phyloP scores from a whole-genome alignment of 1,284 basidiomycete species.

The Takashimella tepidaria region DNA sequence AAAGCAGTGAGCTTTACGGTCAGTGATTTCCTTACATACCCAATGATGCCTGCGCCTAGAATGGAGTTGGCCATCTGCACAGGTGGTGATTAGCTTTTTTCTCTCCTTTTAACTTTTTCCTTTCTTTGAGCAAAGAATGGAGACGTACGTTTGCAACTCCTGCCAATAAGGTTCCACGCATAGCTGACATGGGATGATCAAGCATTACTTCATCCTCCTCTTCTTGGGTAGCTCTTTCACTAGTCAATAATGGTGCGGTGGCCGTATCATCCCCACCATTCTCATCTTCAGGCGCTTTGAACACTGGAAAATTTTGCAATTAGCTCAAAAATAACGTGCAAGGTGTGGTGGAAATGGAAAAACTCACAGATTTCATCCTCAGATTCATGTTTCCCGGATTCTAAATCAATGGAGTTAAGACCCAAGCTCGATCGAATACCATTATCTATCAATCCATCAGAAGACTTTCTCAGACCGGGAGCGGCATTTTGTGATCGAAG shows the following conservation, averaged over 20 bases:
- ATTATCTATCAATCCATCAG: not conserved
- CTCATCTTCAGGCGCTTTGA: slow-evolving; percentile 29
- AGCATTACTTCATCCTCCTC: slow-evolving; percentile 25
- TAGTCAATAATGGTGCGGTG: not conserved
- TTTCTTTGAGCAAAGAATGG: not conserved
- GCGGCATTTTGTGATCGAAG: too few relatives aligned
- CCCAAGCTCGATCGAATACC: not conserved
- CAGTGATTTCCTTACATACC: slow-evolving; percentile 48
- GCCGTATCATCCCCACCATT: slow-evolving; percentile 6
- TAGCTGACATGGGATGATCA: slow-evolving; percentile 23
- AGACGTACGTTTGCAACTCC: slow-evolving; percentile 45
- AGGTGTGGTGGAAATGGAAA: too few relatives aligned
- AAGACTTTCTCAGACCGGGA: not conserved
- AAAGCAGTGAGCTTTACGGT: not conserved
- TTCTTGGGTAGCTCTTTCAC: slow-evolving; percentile 5
- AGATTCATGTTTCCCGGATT: not conserved
- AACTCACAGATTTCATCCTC: not conserved
- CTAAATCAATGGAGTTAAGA: not conserved
- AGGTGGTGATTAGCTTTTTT: not conserved
- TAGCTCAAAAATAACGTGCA: too few relatives aligned
- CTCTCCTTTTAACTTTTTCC: too few relatives aligned
- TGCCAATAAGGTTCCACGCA: slow-evolving; percentile 40
- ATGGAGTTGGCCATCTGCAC: slow-evolving; percentile 80
- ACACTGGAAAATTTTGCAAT: too few relatives aligned
- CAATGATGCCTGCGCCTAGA: slow-evolving; percentile 90